Evolutionary conservation across 495 filamentous ascomycete species (phyloP).

Genomic region (Lentithecium fluviatile): DNA sequence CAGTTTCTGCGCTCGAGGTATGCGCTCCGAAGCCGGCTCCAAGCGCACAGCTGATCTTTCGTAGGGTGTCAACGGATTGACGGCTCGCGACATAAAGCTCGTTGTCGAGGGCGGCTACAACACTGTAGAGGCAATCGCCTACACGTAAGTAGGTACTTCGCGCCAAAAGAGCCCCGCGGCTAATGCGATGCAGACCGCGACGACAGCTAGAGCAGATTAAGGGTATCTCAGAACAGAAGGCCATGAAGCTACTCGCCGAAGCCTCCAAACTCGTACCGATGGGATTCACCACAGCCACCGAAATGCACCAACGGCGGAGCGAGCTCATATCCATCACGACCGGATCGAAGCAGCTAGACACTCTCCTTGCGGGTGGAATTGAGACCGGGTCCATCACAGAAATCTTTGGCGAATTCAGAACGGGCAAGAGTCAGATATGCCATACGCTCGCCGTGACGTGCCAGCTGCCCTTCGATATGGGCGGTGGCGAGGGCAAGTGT

Average conservation of each 20-base stretch:
- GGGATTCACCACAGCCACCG: conserved; percentile 98
- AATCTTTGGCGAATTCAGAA: conserved; percentile 96
- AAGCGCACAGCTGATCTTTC: not conserved
- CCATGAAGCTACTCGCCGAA: conserved; percentile 87
- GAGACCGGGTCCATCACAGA: conserved; percentile 99
- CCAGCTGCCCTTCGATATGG: conserved; percentile 97
- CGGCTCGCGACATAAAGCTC: conserved; percentile 90
- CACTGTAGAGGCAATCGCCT: conserved; percentile 92
- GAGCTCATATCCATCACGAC: conserved; percentile 98
- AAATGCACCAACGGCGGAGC: conserved; percentile 95
- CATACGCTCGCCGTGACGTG: conserved; percentile 98
- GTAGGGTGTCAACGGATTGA: conserved; percentile 80
- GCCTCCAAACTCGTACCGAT: conserved; percentile 95
- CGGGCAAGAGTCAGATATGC: conserved; percentile 97
- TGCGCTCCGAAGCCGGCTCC: conserved; percentile 3
- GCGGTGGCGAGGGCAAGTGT: conserved; percentile 96
- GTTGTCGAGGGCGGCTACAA: conserved; percentile 89
- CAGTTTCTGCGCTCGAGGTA: conserved; percentile 87
- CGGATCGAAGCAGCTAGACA: conserved; percentile 94
- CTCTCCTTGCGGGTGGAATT: conserved; percentile 87
- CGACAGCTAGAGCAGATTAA: conserved; percentile 89
- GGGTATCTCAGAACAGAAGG: conserved; percentile 95
- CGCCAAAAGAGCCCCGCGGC: not conserved
- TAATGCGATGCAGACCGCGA: conserved; percentile 57
- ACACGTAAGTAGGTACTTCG: conserved; percentile 57